Evolutionary conservation across 1,139 yeast species (phyloP).

Genomic region (Debaryomycetaceae sp.): DNA sequence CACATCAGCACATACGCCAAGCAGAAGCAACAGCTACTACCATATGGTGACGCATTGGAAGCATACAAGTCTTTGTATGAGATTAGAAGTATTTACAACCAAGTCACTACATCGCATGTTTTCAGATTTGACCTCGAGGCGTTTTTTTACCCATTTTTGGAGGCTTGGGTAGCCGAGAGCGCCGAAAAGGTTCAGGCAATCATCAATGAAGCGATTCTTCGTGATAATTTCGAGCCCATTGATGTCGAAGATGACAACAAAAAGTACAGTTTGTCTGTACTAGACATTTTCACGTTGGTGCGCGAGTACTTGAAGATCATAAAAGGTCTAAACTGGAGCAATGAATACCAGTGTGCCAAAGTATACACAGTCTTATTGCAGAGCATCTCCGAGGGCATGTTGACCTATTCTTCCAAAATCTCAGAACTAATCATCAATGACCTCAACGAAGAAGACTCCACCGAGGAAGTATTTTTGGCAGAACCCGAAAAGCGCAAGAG

Average conservation of each 20-base stretch:
- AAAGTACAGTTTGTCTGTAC: slow-evolving; percentile 50
- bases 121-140: slow-evolving; percentile 59
- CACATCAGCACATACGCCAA: slow-evolving; percentile 47
- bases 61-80: slow-evolving; percentile 55
- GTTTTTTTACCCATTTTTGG: slow-evolving; percentile 55
- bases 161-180: slow-evolving; percentile 53
- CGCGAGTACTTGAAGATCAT: slow-evolving; percentile 54
- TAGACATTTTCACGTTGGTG: slow-evolving; percentile 63
- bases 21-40: slow-evolving; percentile 34
- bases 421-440: slow-evolving; percentile 48
- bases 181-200: slow-evolving; percentile 45
- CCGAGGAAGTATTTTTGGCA: slow-evolving; percentile 10
- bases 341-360: slow-evolving; percentile 57
- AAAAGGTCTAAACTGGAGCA: slow-evolving; percentile 56
- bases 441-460: slow-evolving; percentile 34
- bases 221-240: slow-evolving; percentile 54
- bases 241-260: slow-evolving; percentile 38
- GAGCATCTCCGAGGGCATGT: slow-evolving; percentile 58
- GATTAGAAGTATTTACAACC: slow-evolving; percentile 49
- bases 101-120: slow-evolving; percentile 31
- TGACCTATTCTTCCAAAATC: slow-evolving; percentile 47
- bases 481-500: slow-evolving; percentile 23
- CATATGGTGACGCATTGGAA: slow-evolving; percentile 59
- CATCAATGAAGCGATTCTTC: slow-evolving; percentile 50
- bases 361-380: slow-evolving; percentile 56